These are phyloP conservation scores for Blastobotrys arbuscula DNA, from an alignment of 1,139 yeast species.

Conservation along the genomic window DNA sequence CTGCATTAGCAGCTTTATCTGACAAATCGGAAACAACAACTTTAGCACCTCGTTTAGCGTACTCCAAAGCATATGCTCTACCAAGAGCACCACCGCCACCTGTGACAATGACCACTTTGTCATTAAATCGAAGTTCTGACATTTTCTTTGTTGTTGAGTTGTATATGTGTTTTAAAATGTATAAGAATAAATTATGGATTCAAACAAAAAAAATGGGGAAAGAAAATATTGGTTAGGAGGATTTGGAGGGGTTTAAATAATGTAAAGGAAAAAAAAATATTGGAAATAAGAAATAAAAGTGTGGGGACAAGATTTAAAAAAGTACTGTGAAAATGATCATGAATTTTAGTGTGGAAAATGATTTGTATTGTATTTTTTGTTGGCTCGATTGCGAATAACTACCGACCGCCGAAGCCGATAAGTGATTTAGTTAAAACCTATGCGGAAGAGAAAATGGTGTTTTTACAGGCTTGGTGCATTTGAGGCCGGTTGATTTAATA, in stretches of 20 bases:
- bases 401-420: background rate
- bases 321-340: background rate
- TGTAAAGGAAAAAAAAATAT: background rate
- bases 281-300: too few species aligned
- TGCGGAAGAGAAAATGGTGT: too few species aligned
- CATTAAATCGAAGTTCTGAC: conserved; percentile 45
- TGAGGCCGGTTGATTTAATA: too few species aligned
- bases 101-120: conserved; percentile 83
- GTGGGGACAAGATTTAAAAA: background rate
- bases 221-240: background rate
- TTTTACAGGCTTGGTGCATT: too few species aligned
- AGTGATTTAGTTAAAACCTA: too few species aligned
- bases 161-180: background rate
- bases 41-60: conserved; percentile 86
- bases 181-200: background rate
- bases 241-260: background rate
- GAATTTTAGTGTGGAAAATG: background rate
- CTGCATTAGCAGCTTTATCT: conserved; percentile 68
- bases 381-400: background rate
- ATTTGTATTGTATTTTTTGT: background rate
- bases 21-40: conserved; percentile 52
- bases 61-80: conserved; percentile 77
- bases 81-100: conserved; percentile 99
- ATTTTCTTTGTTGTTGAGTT: background rate
- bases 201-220: background rate